Conservation (phyloP, 1,284 basidiomycete species). For the Porodaedalea pini region DNA sequence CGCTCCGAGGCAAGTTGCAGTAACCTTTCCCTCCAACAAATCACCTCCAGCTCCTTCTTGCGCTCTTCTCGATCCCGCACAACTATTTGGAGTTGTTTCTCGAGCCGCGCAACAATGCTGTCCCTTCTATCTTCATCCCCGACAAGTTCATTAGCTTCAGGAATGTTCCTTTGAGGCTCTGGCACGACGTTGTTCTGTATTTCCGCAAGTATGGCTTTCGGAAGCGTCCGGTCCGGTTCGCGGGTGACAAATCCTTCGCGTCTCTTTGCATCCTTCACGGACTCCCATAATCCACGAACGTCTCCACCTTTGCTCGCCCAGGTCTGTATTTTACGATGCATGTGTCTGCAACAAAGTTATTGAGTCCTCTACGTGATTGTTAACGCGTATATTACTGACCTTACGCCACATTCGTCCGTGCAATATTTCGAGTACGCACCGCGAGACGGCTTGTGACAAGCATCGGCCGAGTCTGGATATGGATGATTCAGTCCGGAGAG, state of each 20-base stretch:
- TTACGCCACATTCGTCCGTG: slow-evolving; percentile 73
- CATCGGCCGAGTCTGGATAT: slow-evolving; percentile 53
- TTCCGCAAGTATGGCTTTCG: slow-evolving; percentile 13
- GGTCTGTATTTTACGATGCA: slow-evolving; percentile 56
- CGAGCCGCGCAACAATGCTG: slow-evolving; percentile 45
- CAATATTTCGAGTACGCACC: slow-evolving; percentile 82
- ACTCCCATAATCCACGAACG: slow-evolving; percentile 62
- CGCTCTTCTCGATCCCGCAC: slow-evolving; percentile 57
- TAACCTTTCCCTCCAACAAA: slow-evolving; percentile 63
- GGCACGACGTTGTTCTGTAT: slow-evolving; percentile 9
- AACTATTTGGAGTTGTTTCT: slow-evolving; percentile 50
- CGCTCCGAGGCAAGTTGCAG: slow-evolving; percentile 61
- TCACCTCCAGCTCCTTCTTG: slow-evolving; percentile 62
- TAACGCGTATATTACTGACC: slow-evolving; percentile 29
- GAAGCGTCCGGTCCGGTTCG: slow-evolving; percentile 17
- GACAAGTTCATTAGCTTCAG: slow-evolving; percentile 3
- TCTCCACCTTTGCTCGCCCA: slow-evolving; percentile 61
- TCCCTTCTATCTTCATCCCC: slow-evolving; percentile 28
- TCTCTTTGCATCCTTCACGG: slow-evolving; percentile 60
- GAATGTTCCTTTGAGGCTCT: slow-evolving; percentile 2
- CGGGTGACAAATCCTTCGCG: slow-evolving; percentile 65
- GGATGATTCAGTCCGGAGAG: slow-evolving; percentile 58
- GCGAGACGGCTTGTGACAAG: slow-evolving; percentile 75
- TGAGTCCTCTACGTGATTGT: neutral
- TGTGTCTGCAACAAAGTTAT: slow-evolving; percentile 29